Conservation (phyloP, 177 flowering plant species). For the Telopea speciosissima region DNA sequence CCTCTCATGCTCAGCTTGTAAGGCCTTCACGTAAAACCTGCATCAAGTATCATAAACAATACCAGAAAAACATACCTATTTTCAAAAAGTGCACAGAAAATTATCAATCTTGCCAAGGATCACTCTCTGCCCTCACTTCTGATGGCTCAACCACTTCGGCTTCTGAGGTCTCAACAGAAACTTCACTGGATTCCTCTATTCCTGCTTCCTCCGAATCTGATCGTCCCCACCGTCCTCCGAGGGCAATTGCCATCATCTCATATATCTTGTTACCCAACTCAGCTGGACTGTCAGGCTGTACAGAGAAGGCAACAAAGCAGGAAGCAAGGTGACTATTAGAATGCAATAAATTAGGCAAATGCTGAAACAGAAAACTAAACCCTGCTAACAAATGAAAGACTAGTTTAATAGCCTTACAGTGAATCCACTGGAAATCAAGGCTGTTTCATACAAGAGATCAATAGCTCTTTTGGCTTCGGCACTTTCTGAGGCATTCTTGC, state of each 20-base stretch:
- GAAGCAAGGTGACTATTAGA: neutral
- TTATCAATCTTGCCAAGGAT: conserved; percentile 71
- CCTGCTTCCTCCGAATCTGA: conserved; percentile 40
- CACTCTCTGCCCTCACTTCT: conserved; percentile 71
- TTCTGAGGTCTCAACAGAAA: conserved; percentile 30
- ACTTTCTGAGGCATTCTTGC: conserved; percentile 72
- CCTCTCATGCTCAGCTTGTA: no score
- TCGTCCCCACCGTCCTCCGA: conserved; percentile 96
- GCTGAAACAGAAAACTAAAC: neutral
- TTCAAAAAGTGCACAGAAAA: neutral
- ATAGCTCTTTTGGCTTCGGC: conserved; percentile 81
- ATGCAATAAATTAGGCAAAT: neutral
- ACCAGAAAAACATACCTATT: neutral
- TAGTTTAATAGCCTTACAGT: conserved; percentile 39
- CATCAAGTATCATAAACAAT: neutral
- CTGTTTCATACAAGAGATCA: conserved; percentile 82
- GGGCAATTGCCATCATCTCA: conserved; percentile 96
- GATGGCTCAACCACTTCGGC: conserved; percentile 79
- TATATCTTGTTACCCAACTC: conserved; percentile 90
- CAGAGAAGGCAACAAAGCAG: neutral
- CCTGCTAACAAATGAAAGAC: neutral
- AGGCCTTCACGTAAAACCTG: no score
- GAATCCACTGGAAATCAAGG: conserved; percentile 91
- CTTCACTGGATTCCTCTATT: conserved; percentile 25
- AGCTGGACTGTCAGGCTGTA: conserved; percentile 95